Conservation (phyloP, 352 stramenopile genomes). For the Pythium angustatum region DNA sequence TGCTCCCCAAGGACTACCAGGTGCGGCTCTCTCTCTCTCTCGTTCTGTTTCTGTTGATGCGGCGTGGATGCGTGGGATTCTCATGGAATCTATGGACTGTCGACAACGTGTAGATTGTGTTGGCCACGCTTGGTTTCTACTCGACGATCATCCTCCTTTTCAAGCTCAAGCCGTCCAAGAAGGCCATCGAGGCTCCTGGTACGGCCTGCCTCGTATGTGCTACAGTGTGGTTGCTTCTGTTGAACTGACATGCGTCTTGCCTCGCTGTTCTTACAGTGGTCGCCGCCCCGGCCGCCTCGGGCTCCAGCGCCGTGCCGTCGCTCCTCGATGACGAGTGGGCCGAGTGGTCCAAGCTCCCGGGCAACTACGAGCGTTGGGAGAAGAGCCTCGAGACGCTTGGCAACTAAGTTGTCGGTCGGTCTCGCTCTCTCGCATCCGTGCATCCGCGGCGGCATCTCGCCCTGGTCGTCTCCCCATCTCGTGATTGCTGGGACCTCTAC, state of each 20-base stretch:
- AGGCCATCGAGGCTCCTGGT: constrained; percentile 62
- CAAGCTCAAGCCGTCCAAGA: constrained; percentile 86
- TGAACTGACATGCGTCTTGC: too few relatives aligned
- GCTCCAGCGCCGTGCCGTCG: constrained; percentile 71
- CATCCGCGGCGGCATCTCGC: neutral
- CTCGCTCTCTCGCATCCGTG: neutral
- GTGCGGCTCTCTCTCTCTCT: constrained; percentile 35
- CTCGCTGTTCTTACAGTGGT: constrained; percentile 32
- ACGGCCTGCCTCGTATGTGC: neutral
- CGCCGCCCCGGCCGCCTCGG: constrained; percentile 33
- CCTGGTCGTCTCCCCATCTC: neutral
- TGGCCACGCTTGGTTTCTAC: constrained; percentile 83
- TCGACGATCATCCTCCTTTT: constrained; percentile 76
- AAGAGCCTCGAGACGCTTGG: constrained; percentile 85
- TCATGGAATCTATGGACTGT: too few relatives aligned
- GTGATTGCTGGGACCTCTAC: neutral
- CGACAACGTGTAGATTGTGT: constrained; percentile 74
- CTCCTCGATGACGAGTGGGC: constrained; percentile 87
- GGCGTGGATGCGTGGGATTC: too few relatives aligned
- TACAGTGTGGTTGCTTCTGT: neutral
- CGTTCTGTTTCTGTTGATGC: neutral
- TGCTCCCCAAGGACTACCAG: constrained; percentile 86
- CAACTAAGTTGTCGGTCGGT: constrained; percentile 49
- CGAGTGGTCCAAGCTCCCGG: constrained; percentile 81
- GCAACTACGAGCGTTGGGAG: constrained; percentile 87